phyloP scores from a whole-genome alignment of 2,329 filamentous ascomycete species.

The Hymenoscyphus fructigenus region DNA sequence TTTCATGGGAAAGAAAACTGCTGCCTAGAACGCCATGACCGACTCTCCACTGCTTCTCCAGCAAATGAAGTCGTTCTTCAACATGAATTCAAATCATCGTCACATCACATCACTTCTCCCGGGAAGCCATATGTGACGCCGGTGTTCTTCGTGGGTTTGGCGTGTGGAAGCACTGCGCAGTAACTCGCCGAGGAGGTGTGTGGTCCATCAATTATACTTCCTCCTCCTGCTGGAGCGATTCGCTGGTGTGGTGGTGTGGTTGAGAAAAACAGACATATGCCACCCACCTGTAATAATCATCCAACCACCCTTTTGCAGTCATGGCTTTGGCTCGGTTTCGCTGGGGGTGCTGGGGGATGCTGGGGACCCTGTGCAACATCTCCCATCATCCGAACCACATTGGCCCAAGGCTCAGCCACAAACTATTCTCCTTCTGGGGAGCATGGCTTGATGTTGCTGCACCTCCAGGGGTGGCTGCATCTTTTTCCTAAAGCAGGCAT shows the following conservation, averaged over 20 bases:
- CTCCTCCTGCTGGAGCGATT: not conserved
- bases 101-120: not conserved
- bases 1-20: slow-evolving; percentile 7
- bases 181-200: not conserved
- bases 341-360: not conserved
- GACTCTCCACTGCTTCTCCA: not conserved
- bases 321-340: too few species aligned
- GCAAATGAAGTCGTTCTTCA: not conserved
- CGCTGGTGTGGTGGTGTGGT: not conserved
- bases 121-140: not conserved
- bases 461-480: slow-evolving; percentile 1
- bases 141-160: not conserved
- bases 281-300: too few species aligned
- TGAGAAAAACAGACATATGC: too few species aligned
- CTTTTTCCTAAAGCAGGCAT: not conserved
- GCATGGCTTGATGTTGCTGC: not conserved
- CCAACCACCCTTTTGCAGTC: too few species aligned
- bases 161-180: not conserved
- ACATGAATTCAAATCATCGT: not conserved
- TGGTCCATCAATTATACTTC: not conserved
- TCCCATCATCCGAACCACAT: not conserved
- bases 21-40: slow-evolving; percentile 12
- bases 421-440: not conserved
- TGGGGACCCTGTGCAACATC: not conserved
- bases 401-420: slow-evolving; percentile 3